Evolutionary conservation across 441 rosid genomes (phyloP).

Genomic region (Manihot esculenta): DNA sequence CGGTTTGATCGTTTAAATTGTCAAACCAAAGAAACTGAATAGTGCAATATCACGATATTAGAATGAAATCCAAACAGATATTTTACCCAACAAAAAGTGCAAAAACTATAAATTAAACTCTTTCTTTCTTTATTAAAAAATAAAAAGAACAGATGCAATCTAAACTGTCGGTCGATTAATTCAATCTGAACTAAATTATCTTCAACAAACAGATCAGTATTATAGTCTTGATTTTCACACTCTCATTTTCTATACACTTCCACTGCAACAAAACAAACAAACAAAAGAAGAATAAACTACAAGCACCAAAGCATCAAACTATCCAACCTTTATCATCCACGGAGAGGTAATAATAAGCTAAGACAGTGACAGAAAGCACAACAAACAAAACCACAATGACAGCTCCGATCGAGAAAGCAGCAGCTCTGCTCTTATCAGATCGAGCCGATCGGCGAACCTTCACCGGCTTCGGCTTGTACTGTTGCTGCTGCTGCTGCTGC

Average conservation of each 20-base stretch:
- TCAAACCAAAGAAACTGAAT: not conserved
- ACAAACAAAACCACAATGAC: conserved; percentile 47
- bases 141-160: not conserved
- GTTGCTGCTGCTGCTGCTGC: conserved; percentile 26
- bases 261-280: conserved; percentile 6
- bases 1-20: not conserved
- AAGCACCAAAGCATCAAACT: not conserved
- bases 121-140: no score
- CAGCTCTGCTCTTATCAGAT: conserved; percentile 45
- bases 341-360: conserved; percentile 68
- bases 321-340: conserved; percentile 44
- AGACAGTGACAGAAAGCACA: conserved; percentile 57
- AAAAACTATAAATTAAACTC: no score
- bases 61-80: not conserved
- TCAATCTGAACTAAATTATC: not conserved
- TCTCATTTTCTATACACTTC: not conserved
- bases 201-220: not conserved
- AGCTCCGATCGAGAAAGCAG: conserved; percentile 44
- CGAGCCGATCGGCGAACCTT: conserved; percentile 66
- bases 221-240: not conserved
- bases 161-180: not conserved
- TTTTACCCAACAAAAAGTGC: not conserved
- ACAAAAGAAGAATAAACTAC: not conserved
- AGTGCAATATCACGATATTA: not conserved
- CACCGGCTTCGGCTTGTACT: conserved; percentile 50